Percentiles rank a stretch among this genome's conserved stretches.
These are phyloP conservation scores for Roridomyces roridus DNA, from an alignment of 768 basidiomycete species.

Conservation along the genomic window DNA sequence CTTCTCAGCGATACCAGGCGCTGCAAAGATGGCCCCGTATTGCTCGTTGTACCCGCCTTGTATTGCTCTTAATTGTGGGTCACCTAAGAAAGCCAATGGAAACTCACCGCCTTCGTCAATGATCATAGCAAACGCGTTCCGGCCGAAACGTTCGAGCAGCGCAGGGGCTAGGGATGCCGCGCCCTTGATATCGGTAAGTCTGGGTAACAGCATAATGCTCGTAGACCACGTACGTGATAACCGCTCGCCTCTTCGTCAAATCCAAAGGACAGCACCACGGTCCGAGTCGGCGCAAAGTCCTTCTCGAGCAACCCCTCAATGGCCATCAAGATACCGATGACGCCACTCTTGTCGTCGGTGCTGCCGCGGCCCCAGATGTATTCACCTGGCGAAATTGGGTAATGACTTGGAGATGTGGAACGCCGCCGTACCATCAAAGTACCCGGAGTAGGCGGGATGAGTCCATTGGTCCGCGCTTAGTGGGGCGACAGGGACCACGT, in stretches of 20 bases:
- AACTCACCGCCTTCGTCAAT: constrained; percentile 64
- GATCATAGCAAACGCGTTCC: constrained; percentile 60
- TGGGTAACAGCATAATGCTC: neutral
- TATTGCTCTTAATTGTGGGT: neutral
- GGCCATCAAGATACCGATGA: constrained; percentile 45
- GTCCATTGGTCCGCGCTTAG: constrained; percentile 61
- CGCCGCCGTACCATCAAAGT: constrained; percentile 53
- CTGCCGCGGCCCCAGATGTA: constrained; percentile 64
- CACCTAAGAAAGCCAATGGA: neutral
- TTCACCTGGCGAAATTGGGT: constrained; percentile 35
- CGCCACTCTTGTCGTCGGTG: constrained; percentile 58
- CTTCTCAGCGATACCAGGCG: constrained; percentile 55
- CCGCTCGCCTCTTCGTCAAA: constrained; percentile 61
- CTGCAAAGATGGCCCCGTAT: constrained; percentile 47
- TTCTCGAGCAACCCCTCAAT: constrained; percentile 26
- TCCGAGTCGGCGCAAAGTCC: constrained; percentile 22
- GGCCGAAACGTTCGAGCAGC: constrained; percentile 57
- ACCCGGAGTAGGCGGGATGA: constrained; percentile 67
- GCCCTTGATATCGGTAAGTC: constrained; percentile 35
- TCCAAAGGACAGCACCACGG: constrained; percentile 43
- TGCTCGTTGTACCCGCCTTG: constrained; percentile 19
- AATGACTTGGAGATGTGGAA: constrained; percentile 2
- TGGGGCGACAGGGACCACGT: constrained; percentile 71
- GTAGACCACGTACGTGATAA: constrained; percentile 28
- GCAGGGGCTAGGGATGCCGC: constrained; percentile 40